Base-by-base conservation (phyloP, 176 grass and related monocot species). In the Oryza punctata region DNA sequence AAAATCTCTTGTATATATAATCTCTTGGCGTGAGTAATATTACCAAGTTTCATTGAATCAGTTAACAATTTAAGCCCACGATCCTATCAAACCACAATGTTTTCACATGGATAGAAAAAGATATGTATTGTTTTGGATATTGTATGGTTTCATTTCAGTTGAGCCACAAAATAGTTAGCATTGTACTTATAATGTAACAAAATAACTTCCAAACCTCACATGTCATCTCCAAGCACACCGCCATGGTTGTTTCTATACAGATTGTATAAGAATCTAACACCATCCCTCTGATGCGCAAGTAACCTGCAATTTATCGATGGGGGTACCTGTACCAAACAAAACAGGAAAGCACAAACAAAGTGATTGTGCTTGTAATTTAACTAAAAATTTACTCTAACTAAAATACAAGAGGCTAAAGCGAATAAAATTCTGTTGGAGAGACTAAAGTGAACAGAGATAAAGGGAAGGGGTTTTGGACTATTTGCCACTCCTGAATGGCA, bases 141-240 rank as follows among this genome's bases (percentile, higher is more conserved):
- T 19, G 30, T 44, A 63, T 11, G 15, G 38, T 82, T 66, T 50
- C 12, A 47, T 21, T 73, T 64, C 26, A 83, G 41, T 73, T 64
- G 2, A 49, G 21, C 13, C 59, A 84, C 24, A 75, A 72, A 75
- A 83, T 21, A 38, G 12, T 10, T 69, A 67, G 38, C 7, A 63
- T n/a, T 6, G 15, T 73, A 46, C 38, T 37, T 44, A 75, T 25
- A 27, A 70, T 18, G 37, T 33, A 72, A 33, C 32, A 84, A 27
- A 84, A 65, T 15, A 77, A 84, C 28, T 46, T 29, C 44, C 19
- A 77, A 83, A 26, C 47, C 88, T 93, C 88, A 97, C 95, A 98
- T 98, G 85, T 95, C 90, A 93, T 98, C 95, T 84, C 95, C 95
- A 85, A 98, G 88, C 80, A 98, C 76, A 73, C 95, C 95, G 26